Evolutionary conservation across 305 asterid species (phyloP).

Genomic region (Solanum hybrid): DNA sequence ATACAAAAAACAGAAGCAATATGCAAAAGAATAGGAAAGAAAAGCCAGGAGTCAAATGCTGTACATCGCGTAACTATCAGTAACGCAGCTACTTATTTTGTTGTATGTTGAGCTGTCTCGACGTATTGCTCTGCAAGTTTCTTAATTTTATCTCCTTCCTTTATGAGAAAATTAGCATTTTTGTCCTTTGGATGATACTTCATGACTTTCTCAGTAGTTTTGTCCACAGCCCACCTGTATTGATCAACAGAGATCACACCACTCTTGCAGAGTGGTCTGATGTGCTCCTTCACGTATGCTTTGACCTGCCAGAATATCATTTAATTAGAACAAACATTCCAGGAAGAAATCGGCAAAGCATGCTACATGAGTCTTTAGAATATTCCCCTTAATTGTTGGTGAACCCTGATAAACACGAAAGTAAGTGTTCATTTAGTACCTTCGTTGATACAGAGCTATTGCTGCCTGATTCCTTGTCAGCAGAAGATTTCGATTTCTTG

Average conservation of each 20-base stretch:
- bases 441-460: conserved; percentile 38
- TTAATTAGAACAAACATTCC: background rate
- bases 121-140: conserved; percentile 85
- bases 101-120: conserved; percentile 63
- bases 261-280: conserved; percentile 92
- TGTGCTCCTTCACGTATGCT: conserved; percentile 89
- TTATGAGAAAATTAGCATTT: conserved; percentile 86
- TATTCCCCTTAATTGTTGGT: background rate
- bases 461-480: conserved; percentile 38
- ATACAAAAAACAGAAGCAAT: background rate
- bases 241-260: conserved; percentile 94
- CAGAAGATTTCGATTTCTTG: conserved; percentile 29
- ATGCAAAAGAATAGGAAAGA: background rate
- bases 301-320: conserved; percentile 51
- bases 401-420: background rate
- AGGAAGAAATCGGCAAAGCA: background rate
- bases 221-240: conserved; percentile 89
- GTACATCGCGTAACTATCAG: conserved; percentile 2
- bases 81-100: conserved; percentile 13
- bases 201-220: conserved; percentile 93
- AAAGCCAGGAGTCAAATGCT: background rate
- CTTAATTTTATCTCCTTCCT: conserved; percentile 95
- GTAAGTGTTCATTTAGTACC: conserved; percentile 26
- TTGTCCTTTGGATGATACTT: conserved; percentile 80
- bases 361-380: background rate